These are phyloP conservation scores for Wickerhamiella azyma DNA, from an alignment of 805 yeast genomes.

Conservation along the genomic window DNA sequence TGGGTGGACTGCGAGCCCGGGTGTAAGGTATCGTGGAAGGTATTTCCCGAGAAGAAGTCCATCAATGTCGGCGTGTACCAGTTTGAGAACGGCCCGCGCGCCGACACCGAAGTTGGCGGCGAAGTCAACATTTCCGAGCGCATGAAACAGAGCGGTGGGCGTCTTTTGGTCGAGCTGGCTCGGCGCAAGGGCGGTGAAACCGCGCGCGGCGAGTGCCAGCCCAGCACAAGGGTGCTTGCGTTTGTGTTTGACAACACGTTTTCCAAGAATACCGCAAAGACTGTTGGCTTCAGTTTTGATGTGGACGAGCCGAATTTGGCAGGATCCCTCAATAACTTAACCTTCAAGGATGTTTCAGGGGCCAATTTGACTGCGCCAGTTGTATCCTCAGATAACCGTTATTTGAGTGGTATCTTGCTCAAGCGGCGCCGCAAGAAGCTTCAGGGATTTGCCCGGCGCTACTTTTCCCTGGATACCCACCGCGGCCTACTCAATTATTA, in stretches of 20 bases:
- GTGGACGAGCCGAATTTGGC: not conserved
- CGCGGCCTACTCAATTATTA: conserved; percentile 77
- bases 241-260: conserved; percentile 87
- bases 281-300: conserved; percentile 42
- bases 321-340: not conserved
- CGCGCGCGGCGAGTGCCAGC: conserved; percentile 40
- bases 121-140: conserved; percentile 29
- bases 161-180: conserved; percentile 41
- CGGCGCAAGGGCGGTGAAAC: conserved; percentile 46
- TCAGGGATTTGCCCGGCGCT: conserved; percentile 78
- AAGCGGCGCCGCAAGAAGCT: conserved; percentile 72
- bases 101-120: conserved; percentile 13
- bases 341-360: not conserved
- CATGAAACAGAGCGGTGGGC: conserved; percentile 40
- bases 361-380: conserved; percentile 1
- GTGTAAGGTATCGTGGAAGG: conserved; percentile 58
- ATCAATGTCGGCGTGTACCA: conserved; percentile 29
- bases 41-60: conserved; percentile 62
- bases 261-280: conserved; percentile 72
- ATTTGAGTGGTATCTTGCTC: conserved; percentile 61
- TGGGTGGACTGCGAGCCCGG: conserved; percentile 75
- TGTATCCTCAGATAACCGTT: conserved; percentile 24
- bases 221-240: conserved; percentile 57
- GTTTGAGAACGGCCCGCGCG: conserved; percentile 13
- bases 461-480: conserved; percentile 68